phyloP scores from a whole-genome alignment of 768 basidiomycete genomes.

The Suillus alpinus region DNA sequence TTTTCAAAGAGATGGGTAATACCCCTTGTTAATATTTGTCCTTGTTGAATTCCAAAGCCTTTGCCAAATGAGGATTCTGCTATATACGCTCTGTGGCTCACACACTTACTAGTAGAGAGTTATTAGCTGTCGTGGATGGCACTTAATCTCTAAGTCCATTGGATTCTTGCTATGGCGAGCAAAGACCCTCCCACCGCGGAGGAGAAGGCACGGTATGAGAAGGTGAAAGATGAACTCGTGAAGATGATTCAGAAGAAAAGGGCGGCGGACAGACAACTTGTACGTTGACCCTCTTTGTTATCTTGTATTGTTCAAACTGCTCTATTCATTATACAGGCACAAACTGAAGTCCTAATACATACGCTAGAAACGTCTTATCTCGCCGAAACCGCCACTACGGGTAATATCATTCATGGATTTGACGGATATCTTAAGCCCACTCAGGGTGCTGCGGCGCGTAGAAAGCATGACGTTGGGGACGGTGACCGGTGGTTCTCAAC shows the following conservation, averaged over 20 bases:
- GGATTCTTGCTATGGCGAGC: slow-evolving; percentile 32
- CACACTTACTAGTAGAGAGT: not conserved
- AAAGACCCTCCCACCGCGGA: slow-evolving; percentile 52
- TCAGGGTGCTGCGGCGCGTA: slow-evolving; percentile 46
- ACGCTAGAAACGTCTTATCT: slow-evolving; percentile 74
- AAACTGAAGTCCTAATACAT: slow-evolving; percentile 77
- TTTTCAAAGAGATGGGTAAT: no score
- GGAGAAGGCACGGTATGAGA: slow-evolving; percentile 69
- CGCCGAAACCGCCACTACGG: slow-evolving; percentile 77
- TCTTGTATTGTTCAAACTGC: not conserved
- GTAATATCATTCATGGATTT: slow-evolving; percentile 86
- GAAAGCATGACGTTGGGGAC: slow-evolving; percentile 75
- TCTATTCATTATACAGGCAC: slow-evolving; percentile 47
- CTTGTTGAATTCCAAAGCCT: not conserved
- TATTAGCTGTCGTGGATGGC: not conserved
- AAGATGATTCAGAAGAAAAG: slow-evolving; percentile 75
- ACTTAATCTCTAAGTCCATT: not conserved
- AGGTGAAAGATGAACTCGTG: slow-evolving; percentile 70
- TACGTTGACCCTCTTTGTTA: slow-evolving; percentile 31
- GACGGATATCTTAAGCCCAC: slow-evolving; percentile 82
- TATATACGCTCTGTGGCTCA: not conserved
- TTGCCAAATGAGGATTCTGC: not conserved
- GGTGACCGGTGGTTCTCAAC: slow-evolving; percentile 79
- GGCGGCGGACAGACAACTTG: slow-evolving; percentile 72
- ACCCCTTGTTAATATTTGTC: not conserved